These are phyloP conservation scores for Entelexis paramagnoliae DNA, from an alignment of 1,139 yeast species.

Conservation along the genomic window DNA sequence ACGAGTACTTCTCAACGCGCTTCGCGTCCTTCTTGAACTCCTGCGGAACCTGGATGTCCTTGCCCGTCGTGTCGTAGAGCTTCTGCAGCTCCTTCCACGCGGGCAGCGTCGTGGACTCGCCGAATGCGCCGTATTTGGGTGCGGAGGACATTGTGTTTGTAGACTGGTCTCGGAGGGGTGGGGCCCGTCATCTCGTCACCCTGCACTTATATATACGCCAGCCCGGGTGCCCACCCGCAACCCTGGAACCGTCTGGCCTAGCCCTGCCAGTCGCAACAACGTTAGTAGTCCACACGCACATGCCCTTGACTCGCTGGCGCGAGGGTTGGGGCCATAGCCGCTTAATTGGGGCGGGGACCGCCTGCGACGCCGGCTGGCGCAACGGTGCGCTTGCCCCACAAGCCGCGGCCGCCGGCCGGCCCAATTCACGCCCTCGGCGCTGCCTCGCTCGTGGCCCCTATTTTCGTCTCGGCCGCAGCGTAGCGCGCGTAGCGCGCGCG, in stretches of 20 bases:
- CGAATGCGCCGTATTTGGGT: conserved; percentile 18
- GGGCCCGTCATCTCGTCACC: background rate
- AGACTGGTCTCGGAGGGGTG: background rate
- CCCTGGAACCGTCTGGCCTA: background rate
- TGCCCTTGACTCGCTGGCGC: background rate
- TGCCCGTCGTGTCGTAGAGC: conserved; percentile 58
- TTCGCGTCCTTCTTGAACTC: conserved; percentile 65
- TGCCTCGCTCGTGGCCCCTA: too few relatives aligned
- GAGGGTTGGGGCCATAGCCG: background rate
- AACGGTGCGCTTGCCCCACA: background rate
- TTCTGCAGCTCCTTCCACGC: conserved; percentile 75
- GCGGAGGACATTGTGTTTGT: conserved; percentile 10
- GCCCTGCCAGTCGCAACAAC: conserved; percentile 4
- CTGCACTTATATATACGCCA: background rate
- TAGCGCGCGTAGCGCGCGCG: too few relatives aligned
- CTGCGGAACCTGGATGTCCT: conserved; percentile 59
- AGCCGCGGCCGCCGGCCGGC: too few relatives aligned
- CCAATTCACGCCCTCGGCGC: too few relatives aligned
- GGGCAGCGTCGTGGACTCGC: conserved; percentile 20
- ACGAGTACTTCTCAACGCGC: conserved; percentile 66
- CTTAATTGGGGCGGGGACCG: background rate
- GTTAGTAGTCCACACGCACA: background rate
- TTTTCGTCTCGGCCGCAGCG: too few relatives aligned
- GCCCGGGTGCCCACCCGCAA: background rate
- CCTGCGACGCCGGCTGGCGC: background rate